Base-by-base conservation (phyloP, 176 grass and related monocot species). In the Cenchrus fungigraminus region DNA sequence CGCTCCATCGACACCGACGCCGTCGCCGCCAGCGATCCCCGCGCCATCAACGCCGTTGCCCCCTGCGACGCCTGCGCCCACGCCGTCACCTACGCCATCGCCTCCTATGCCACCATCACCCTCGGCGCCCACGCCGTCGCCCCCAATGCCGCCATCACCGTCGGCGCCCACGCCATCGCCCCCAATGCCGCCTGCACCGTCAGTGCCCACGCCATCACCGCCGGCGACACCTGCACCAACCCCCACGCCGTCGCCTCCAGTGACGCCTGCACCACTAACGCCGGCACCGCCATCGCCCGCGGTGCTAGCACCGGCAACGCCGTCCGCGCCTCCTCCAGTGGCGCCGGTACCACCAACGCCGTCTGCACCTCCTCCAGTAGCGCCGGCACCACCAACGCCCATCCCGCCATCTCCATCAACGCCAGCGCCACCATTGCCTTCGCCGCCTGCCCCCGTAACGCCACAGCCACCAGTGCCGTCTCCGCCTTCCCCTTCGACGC, bases 211-310 rank as follows among this genome's bases (percentile, higher is more conserved):
- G 13, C 34, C 74, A 6, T 60, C 19, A 6, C 56, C 76, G n/a
- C 86, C 79, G 4, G 51, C 20, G 42, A 22, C 71, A 40, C 69
- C 68, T 15, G 13, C 28, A 2, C 84, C 10, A 54, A 77, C 70
- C 1, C 78, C 85, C 46, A 73, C 70, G 12, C 70, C 70, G 46
- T 51, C 45, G 45, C 45, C 71, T 80, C 77, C 68, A 4, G 15
- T 3, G 8, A 40, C 43, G 1, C 86, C 79, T 1, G 52, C 19
- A 0, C 44, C 71, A 2, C 1, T 25, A 1, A 66, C 67, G 3
- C 53, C 84, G 11, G 2, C 25, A 0, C 75, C 67, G 3, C 53
- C 84, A 7, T 20, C 65, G 4, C 75, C 74, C 0, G 57, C 8
- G 13, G n/a, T 15, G 4, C 76, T 77, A 8, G 34, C 13, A 7